Base-by-base conservation (phyloP, 768 basidiomycete species). In the Leucogyrophana mollusca region DNA sequence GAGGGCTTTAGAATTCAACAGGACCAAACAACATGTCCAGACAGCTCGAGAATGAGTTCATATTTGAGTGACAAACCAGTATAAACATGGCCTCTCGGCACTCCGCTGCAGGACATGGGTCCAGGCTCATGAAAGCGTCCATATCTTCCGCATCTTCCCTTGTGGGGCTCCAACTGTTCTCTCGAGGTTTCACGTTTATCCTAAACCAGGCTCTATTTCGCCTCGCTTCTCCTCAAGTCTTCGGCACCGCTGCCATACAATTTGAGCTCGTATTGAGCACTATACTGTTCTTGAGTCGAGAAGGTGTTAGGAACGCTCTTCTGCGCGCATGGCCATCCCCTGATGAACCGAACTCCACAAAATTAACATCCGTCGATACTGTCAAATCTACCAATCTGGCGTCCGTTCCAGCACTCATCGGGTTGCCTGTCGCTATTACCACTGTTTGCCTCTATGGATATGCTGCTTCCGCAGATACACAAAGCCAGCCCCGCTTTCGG, bases 261-360 rank as follows among this genome's bases (percentile, higher is more conserved):
- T 93, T 98, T 65, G 96, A 98, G 62, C 79, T 97, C 21, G 60
- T 98, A 20, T 77, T 90, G 37, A 90, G 86, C 55, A 93, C 93
- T 9, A 89, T 94, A 56, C 73, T 98, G 35, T 97, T 98, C 64
- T 74, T 98, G 7, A 85, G 87, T 25, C 76, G 96, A n/a, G 96
- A 99, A 64, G 95, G 94, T 14, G 78, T 98, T 7, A 77, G 96
- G 33, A 90, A 87, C 61, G 83, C 90, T 5, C 76, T 96, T 4
- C 73, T 96, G 13, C 80, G 94, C n/a, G 74, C 73, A 25, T 61
- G 64, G 50, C 52, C 65, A 2, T 50, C 60, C 18, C 47, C 56
- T 27, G 40, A 43, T 21, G 13, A 13, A 30, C 27, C n/a, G n/a
- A n/a, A n/a, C 27, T 30, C 13, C 27, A 30, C n/a, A 46, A 46